Conservation (phyloP, 2,329 filamentous ascomycete genomes). For the Hymenoscyphus scutula region DNA sequence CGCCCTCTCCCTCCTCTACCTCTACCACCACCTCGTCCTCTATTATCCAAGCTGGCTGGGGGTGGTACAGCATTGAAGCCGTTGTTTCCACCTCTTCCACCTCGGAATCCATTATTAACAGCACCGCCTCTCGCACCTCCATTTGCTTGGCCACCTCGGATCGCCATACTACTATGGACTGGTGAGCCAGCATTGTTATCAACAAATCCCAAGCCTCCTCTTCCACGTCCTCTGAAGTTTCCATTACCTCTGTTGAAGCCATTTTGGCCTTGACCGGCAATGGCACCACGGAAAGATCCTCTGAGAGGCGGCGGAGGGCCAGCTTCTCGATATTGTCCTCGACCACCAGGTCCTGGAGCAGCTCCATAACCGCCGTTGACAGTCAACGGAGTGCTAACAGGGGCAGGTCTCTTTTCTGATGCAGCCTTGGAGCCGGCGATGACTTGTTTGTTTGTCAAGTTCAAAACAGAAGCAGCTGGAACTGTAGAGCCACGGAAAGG, state of each 20-base stretch:
- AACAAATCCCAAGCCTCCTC: slow-evolving; percentile 35
- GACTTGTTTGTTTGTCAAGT: slow-evolving; percentile 79
- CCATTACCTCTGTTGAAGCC: slow-evolving; percentile 42
- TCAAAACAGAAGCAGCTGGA: slow-evolving; percentile 81
- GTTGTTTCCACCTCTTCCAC: slow-evolving; percentile 21
- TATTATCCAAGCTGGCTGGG: slow-evolving; percentile 53
- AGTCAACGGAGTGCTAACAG: slow-evolving; percentile 50
- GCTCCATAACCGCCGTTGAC: slow-evolving; percentile 53
- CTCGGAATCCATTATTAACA: slow-evolving; percentile 22
- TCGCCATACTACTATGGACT: slow-evolving; percentile 28
- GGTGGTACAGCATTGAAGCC: slow-evolving; percentile 59
- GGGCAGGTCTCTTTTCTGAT: slow-evolving; percentile 51
- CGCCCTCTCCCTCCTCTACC: slow-evolving; percentile 32
- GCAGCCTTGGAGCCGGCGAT: slow-evolving; percentile 63
- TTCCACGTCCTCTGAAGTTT: slow-evolving; percentile 35
- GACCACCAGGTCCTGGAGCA: slow-evolving; percentile 52
- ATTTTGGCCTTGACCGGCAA: slow-evolving; percentile 46
- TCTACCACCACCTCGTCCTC: slow-evolving; percentile 35
- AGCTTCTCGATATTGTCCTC: slow-evolving; percentile 60
- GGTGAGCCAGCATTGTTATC: slow-evolving; percentile 29
- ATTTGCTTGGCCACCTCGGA: slow-evolving; percentile 24
- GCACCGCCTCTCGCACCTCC: slow-evolving; percentile 28
- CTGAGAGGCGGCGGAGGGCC: slow-evolving; percentile 53
- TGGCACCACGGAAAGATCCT: slow-evolving; percentile 56
- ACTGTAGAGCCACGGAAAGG: slow-evolving; percentile 94